Percentiles rank a stretch among this genome's conserved stretches.
phyloP scores from a whole-genome alignment of 2,329 filamentous ascomycete species.

The Didymosphaeria variabile region DNA sequence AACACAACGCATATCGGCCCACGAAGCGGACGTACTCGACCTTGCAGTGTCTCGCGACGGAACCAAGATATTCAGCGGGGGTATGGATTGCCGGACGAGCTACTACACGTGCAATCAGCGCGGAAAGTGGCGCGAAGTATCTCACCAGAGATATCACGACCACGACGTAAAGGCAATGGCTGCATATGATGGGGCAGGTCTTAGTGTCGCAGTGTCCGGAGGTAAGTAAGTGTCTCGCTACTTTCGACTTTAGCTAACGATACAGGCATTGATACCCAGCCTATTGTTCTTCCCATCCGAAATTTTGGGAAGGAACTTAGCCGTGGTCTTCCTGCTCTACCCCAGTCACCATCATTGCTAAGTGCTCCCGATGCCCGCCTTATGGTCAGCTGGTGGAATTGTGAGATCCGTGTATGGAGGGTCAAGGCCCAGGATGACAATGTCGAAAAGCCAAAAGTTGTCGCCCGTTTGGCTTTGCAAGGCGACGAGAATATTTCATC shows the following conservation, averaged over 20 bases:
- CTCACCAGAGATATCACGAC: constrained; percentile 84
- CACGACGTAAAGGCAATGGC: constrained; percentile 97
- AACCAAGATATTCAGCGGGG: constrained; percentile 83
- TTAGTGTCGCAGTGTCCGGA: constrained; percentile 91
- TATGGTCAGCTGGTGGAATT: constrained; percentile 91
- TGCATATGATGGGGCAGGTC: constrained; percentile 81
- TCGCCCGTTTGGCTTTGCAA: constrained; percentile 52
- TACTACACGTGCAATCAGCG: constrained; percentile 73
- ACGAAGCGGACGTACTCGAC: constrained; percentile 89
- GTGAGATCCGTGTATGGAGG: constrained; percentile 85
- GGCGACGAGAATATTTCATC: constrained; percentile 85
- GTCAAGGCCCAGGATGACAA: constrained; percentile 60
- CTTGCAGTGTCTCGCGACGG: constrained; percentile 85
- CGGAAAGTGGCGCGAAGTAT: constrained; percentile 78
- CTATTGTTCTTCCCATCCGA: constrained; percentile 81
- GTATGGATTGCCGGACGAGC: constrained; percentile 88
- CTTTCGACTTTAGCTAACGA: constrained; percentile 38
- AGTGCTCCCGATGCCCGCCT: constrained; percentile 78
- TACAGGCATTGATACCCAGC: constrained; percentile 82
- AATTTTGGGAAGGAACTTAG: constrained; percentile 82
- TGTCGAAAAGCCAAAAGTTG: constrained; percentile 54
- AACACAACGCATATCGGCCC: constrained; percentile 82
- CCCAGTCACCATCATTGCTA: constrained; percentile 76
- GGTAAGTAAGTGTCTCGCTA: constrained; percentile 62
- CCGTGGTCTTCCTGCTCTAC: constrained; percentile 81